Base-by-base conservation (phyloP, 345 rosid genomes). In the Odontarrhena argentea region DNA sequence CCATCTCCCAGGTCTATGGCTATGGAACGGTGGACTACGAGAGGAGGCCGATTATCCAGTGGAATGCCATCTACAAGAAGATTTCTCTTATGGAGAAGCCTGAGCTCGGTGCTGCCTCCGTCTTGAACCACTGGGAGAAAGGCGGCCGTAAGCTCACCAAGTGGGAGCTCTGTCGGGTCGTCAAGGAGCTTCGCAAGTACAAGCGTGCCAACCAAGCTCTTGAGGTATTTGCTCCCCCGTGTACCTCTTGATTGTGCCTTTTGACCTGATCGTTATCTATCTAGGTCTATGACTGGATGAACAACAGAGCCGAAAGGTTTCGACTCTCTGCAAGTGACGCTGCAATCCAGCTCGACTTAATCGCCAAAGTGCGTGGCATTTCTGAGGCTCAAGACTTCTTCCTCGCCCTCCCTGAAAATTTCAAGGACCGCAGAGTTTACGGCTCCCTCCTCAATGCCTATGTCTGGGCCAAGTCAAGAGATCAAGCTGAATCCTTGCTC, bases 261-360 rank as follows among this genome's bases (percentile, higher is more conserved):
- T 40, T 25, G 18, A 32, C 9, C 24, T 59, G 26, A 12, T 44
- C 68, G 7, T 59, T 22, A 2, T 40, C 2, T 49, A 28, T 3
- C 11, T 37, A 70, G 99, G 95, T 90, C 24, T 88, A 82, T 69
- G 96, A 94, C 44, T 94, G 99, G 99, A 94, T 94, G 96, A 85
- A 71, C 75, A 84, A 79, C 56, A 77, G 85, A 69, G 87, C 60
- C 54, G 92, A 86, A 68, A 86, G 91, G 76, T 94, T 79, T 71
- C 83, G 82, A 50, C 55, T 81, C 63, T 79, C 89, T 62, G 81
- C 83, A 1, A 94, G 99, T 73, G 97, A 94, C 75, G 89, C 95
- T 68, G 99, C 99, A 1, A 88, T 94, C 74, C 95, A 90, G 67
- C 80, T 94, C 66, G 99, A 94, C 77, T 84, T 94, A 60, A 77